Evolutionary conservation across 1,284 basidiomycete species (phyloP).

Genomic region (Apiotrichum gamsii): DNA sequence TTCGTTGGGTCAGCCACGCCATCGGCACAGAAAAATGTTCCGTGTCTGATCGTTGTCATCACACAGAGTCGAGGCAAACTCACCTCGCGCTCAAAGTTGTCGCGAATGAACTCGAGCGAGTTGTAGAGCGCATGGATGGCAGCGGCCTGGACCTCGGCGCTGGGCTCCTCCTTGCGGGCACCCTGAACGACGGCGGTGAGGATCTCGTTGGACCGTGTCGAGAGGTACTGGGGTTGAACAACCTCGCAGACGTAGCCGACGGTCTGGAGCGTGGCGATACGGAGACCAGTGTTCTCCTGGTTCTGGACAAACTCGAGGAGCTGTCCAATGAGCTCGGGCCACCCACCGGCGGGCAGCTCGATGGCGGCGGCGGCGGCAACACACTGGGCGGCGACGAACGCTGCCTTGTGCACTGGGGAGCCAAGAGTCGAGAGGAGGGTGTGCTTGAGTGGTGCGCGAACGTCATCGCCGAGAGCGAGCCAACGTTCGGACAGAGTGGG

Average conservation of each 20-base stretch:
- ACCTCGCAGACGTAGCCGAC: conserved; percentile 97
- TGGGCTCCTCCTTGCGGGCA: conserved; percentile 90
- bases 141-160: conserved; percentile 88
- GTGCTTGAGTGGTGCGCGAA: conserved; percentile 80
- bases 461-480: conserved; percentile 64
- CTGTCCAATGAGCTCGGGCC: conserved; percentile 83
- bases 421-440: conserved; percentile 75
- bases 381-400: conserved; percentile 84
- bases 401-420: conserved; percentile 66
- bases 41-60: conserved; percentile 4
- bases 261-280: conserved; percentile 84
- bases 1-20: too few relatives aligned
- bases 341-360: conserved; percentile 79
- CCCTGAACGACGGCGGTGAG: conserved; percentile 98
- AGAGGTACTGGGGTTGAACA: conserved; percentile 86
- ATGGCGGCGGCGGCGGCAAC: conserved; percentile 89
- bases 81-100: conserved; percentile 96
- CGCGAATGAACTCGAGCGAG: conserved; percentile 93
- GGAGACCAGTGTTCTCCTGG: conserved; percentile 66
- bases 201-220: conserved; percentile 90
- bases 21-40: neutral
- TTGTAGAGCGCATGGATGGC: conserved; percentile 91
- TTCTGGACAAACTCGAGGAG: conserved; percentile 82
- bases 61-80: conserved; percentile 31
- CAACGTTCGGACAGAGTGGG: conserved; percentile 71